These are phyloP conservation scores for Paramarasmius palmivorus DNA, from an alignment of 1,284 basidiomycete genomes.

Conservation along the genomic window DNA sequence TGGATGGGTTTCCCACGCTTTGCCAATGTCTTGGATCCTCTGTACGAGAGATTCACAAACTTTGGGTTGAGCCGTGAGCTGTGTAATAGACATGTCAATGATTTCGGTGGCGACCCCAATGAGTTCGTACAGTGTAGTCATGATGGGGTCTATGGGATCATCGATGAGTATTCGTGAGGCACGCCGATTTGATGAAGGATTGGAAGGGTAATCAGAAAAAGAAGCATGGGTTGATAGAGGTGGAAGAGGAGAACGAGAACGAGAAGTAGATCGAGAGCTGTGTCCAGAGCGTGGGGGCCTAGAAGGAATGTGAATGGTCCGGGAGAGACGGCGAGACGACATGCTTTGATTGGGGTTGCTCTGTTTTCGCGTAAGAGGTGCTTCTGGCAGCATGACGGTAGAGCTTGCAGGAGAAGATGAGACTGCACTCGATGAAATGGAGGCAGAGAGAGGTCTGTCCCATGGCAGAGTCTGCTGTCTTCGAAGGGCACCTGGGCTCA, in stretches of 20 bases:
- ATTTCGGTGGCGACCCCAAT: conserved; percentile 96
- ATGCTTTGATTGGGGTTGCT: conserved; percentile 48
- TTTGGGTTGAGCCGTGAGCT: conserved; percentile 85
- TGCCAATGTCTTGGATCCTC: conserved; percentile 88
- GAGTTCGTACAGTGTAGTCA: conserved; percentile 89
- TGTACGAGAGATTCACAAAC: conserved; percentile 87
- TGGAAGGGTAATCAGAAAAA: conserved; percentile 58
- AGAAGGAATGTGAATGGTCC: conserved; percentile 76
- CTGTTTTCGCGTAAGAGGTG: conserved; percentile 63
- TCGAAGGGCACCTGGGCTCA: conserved; percentile 66
- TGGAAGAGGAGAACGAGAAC: conserved; percentile 92
- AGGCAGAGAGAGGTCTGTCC: conserved; percentile 56
- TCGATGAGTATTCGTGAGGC: conserved; percentile 75
- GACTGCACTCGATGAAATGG: conserved; percentile 51
- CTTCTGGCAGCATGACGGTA: conserved; percentile 57
- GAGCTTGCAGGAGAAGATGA: conserved; percentile 60
- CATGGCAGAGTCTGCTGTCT: conserved; percentile 66
- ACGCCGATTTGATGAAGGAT: conserved; percentile 60
- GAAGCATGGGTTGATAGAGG: conserved; percentile 64
- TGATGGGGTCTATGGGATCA: conserved; percentile 86
- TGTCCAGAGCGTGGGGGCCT: conserved; percentile 71
- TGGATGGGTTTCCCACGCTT: conserved; percentile 95
- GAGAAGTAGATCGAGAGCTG: conserved; percentile 94
- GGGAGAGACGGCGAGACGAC: conserved; percentile 73
- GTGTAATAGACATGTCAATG: conserved; percentile 84